phyloP scores from a whole-genome alignment of 2,329 filamentous ascomycete genomes.

The Pseudogymnoascus sp. region DNA sequence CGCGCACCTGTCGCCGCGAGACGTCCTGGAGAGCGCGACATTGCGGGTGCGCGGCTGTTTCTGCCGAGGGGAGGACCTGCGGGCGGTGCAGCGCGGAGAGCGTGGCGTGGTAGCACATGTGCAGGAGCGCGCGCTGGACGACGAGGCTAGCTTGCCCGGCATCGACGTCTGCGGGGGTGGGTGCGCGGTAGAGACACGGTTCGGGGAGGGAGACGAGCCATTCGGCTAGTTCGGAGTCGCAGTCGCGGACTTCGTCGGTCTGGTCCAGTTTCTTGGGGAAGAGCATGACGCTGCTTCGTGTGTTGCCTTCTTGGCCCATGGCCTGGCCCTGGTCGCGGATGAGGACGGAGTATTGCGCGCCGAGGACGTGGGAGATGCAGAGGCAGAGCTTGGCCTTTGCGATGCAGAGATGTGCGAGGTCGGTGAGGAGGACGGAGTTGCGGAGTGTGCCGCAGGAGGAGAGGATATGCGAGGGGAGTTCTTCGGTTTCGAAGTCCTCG shows the following conservation, averaged over 20 bases:
- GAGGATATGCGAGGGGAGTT: constrained; percentile 60
- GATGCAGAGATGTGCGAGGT: constrained; percentile 82
- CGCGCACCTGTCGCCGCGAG: constrained; percentile 73
- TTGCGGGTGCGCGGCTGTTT: constrained; percentile 37
- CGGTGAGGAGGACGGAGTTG: constrained; percentile 63
- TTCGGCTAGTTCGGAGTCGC: constrained; percentile 68
- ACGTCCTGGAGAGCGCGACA: constrained; percentile 70
- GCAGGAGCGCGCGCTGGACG: constrained; percentile 75
- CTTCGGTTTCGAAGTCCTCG: constrained; percentile 72
- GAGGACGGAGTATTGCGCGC: constrained; percentile 85
- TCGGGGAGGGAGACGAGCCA: constrained; percentile 69
- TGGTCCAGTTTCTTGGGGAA: constrained; percentile 82
- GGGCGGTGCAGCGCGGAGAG: constrained; percentile 85
- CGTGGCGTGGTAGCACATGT: constrained; percentile 91
- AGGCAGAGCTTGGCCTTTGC: constrained; percentile 85
- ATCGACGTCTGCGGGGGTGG: constrained; percentile 47
- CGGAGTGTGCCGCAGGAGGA: constrained; percentile 62
- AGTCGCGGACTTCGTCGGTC: constrained; percentile 66
- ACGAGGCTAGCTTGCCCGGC: constrained; percentile 50
- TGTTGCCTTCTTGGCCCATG: constrained; percentile 65
- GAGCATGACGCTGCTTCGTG: constrained; percentile 71
- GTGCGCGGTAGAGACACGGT: constrained; percentile 59
- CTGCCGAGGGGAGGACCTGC: constrained; percentile 73
- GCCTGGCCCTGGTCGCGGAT: constrained; percentile 75
- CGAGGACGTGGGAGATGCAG: constrained; percentile 81